Percentiles rank a stretch among this genome's conserved stretches.
These are phyloP conservation scores for Erucastrum elatum DNA, from an alignment of 345 rosid species.

Conservation along the genomic window DNA sequence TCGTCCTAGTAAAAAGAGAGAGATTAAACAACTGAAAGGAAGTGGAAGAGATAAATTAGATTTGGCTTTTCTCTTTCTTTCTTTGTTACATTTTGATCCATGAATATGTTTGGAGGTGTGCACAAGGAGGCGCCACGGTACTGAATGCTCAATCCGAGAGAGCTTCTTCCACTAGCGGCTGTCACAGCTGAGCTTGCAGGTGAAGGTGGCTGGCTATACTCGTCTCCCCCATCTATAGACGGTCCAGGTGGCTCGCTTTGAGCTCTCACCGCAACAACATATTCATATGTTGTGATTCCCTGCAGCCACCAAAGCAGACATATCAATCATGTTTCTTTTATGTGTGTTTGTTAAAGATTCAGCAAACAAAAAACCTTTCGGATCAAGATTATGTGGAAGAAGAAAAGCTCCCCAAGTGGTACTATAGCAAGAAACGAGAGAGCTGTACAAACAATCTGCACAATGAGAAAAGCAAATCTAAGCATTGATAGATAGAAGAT, in stretches of 20 bases:
- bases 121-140: slow-evolving; percentile 84
- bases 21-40: not conserved
- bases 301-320: slow-evolving; percentile 37
- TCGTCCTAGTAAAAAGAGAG: slow-evolving; percentile 56
- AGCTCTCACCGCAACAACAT: slow-evolving; percentile 89
- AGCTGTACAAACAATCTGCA: slow-evolving; percentile 72
- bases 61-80: not conserved
- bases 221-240: slow-evolving; percentile 69
- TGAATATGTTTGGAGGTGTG: slow-evolving; percentile 95
- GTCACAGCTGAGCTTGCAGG: slow-evolving; percentile 89
- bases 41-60: not conserved
- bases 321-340: not conserved
- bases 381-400: slow-evolving; percentile 87
- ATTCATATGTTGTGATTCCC: slow-evolving; percentile 96
- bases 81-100: slow-evolving; percentile 72
- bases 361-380: slow-evolving; percentile 50
- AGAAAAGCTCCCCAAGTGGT: slow-evolving; percentile 86
- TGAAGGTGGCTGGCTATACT: slow-evolving; percentile 68
- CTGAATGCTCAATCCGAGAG: slow-evolving; percentile 79
- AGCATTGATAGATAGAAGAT: not conserved
- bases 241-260: slow-evolving; percentile 78
- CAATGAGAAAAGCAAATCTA: not conserved
- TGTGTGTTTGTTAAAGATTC: not conserved
- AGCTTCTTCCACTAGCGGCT: slow-evolving; percentile 81
- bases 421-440: slow-evolving; percentile 80